Base-by-base conservation (phyloP, 2,329 filamentous ascomycete genomes). In the Colletotrichum sojae region DNA sequence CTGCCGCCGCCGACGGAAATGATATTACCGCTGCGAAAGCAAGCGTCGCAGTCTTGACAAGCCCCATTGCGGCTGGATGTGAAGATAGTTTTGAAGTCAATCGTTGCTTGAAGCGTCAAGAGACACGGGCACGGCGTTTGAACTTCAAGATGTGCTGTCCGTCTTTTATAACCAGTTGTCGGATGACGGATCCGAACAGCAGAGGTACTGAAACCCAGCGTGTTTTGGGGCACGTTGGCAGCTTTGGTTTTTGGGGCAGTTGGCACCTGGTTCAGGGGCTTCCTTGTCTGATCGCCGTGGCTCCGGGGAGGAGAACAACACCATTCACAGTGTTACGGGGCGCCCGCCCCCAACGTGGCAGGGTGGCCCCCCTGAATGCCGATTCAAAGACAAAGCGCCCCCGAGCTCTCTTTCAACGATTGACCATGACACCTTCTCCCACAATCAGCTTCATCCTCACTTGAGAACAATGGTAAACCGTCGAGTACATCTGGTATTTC, bases 251-350 rank as follows among this genome's bases (percentile, higher is more conserved):
- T 36, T 20, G 16, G 18, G 20, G 20, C 4, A 10, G 31, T 18
- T 45, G 18, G 48, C n/a, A 31, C 10, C 20, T 31, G 10, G 2
- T 18, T 51, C 66, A 59, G 66, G 66, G 66, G 61, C 55, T 60
- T 66, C 66, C 54, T 59, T 54, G 66, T 69, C 31, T 65, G 49
- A 65, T 69, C 61, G 54, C 20, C 61, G 54, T 55, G 49, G n/a
- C 39, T 46, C 22, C 8, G 25, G 20, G 49, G 49, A 31, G 5
- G 39, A 46, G 22, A 63, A 20, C 48, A 36, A 13, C 36, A 48
- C 48, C 25, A 45, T 52, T n/a, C n/a, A n/a, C n/a, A n/a, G n/a
- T n/a, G n/a, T n/a, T 43, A 52, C 25, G 58, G 58, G 22, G 20
- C 58, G 46, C 16, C 12, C 12, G 48, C 58, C 58, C 36, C 58